Percentiles rank a stretch among this genome's conserved stretches.
Evolutionary conservation across 2,329 filamentous ascomycete genomes (phyloP).

Genomic region (Fusarium sp.): DNA sequence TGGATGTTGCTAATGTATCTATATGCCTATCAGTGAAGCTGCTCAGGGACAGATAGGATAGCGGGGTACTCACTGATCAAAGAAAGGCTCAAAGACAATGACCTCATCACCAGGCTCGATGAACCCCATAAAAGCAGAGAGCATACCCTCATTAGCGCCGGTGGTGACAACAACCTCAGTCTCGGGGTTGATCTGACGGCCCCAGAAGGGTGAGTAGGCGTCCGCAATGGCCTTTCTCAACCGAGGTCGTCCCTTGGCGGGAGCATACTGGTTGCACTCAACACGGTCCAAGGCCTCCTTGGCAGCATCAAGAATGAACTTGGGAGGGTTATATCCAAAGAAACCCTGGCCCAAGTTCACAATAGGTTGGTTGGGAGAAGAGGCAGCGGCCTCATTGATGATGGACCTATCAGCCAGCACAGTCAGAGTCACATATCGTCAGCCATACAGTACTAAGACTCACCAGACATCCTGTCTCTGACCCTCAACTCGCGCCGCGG

Average conservation of each 20-base stretch:
- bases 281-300: slow-evolving; percentile 90
- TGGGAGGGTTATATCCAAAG: slow-evolving; percentile 93
- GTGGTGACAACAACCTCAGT: slow-evolving; percentile 97
- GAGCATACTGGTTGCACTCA: slow-evolving; percentile 98
- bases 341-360: slow-evolving; percentile 77
- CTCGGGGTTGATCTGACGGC: slow-evolving; percentile 83
- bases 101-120: slow-evolving; percentile 95
- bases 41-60: background rate
- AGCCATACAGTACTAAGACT: slow-evolving; percentile 30
- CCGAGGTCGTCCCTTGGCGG: slow-evolving; percentile 90
- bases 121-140: slow-evolving; percentile 98
- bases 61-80: slow-evolving; percentile 77
- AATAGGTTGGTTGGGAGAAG: slow-evolving; percentile 72
- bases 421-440: slow-evolving; percentile 7
- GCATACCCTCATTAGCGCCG: slow-evolving; percentile 91
- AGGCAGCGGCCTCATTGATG: slow-evolving; percentile 73
- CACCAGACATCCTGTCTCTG: slow-evolving; percentile 66
- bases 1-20: slow-evolving; percentile 93
- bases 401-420: slow-evolving; percentile 63
- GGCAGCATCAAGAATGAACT: slow-evolving; percentile 91
- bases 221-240: slow-evolving; percentile 94
- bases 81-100: slow-evolving; percentile 98
- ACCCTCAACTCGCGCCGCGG: slow-evolving; percentile 62
- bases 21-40: slow-evolving; percentile 1
- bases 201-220: slow-evolving; percentile 92